Evolutionary conservation across 2,329 filamentous ascomycete species (phyloP).

Genomic region (Apiospora marii): DNA sequence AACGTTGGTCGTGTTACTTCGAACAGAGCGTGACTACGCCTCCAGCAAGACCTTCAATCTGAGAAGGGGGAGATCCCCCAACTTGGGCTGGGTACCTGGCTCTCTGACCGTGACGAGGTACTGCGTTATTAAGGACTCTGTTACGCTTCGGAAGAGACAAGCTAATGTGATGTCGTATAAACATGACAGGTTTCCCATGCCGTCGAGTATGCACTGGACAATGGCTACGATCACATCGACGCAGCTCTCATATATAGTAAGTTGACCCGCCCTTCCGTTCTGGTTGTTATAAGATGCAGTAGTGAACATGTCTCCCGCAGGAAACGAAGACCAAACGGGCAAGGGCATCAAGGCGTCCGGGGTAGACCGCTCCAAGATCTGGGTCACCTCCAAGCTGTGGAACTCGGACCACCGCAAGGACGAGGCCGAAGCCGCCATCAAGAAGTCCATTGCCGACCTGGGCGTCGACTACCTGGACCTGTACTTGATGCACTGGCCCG

Average conservation of each 20-base stretch:
- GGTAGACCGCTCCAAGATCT: slow-evolving; percentile 64
- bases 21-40: not conserved
- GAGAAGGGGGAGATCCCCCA: slow-evolving; percentile 36
- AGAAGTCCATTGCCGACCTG: slow-evolving; percentile 67
- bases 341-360: slow-evolving; percentile 54
- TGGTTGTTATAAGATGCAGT: not conserved
- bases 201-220: slow-evolving; percentile 39
- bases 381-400: slow-evolving; percentile 74
- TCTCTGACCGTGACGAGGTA: slow-evolving; percentile 38
- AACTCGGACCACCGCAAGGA: slow-evolving; percentile 68
- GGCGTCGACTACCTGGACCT: slow-evolving; percentile 73
- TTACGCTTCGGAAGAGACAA: not conserved
- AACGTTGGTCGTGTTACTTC: not conserved
- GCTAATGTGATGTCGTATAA: not conserved
- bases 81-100: slow-evolving; percentile 43
- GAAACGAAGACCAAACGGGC: slow-evolving; percentile 57
- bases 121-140: no score
- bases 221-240: slow-evolving; percentile 41
- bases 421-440: slow-evolving; percentile 68
- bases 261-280: not conserved
- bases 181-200: slow-evolving; percentile 37
- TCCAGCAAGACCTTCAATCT: not conserved
- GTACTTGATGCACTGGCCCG: slow-evolving; percentile 72
- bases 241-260: slow-evolving; percentile 41
- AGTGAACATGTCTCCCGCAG: slow-evolving; percentile 31